These are phyloP conservation scores for Parastagonospora nodorum DNA, from an alignment of 2,329 filamentous ascomycete genomes.

Conservation along the genomic window DNA sequence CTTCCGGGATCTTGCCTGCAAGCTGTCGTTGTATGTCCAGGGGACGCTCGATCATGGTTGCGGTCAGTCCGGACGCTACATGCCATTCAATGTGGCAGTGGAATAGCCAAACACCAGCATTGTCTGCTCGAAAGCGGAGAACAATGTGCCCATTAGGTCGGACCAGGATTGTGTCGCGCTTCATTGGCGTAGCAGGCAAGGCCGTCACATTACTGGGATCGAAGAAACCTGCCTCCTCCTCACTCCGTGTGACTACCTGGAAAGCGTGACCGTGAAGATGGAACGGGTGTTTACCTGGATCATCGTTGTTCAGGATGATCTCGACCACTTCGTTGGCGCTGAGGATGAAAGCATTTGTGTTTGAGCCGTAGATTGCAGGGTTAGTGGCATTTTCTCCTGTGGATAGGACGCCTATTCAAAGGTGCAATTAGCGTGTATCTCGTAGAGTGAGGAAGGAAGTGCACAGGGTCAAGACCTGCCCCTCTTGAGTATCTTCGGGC, in stretches of 20 bases:
- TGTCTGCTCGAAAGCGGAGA: conserved; percentile 60
- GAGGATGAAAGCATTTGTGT: conserved; percentile 66
- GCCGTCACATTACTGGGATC: conserved; percentile 27
- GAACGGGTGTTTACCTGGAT: conserved; percentile 69
- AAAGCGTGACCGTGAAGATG: conserved; percentile 66
- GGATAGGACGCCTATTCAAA: conserved; percentile 57
- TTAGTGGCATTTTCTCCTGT: conserved; percentile 57
- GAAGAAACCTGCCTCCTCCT: conserved; percentile 55
- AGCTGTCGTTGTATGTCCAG: conserved; percentile 62
- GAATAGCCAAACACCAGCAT: conserved; percentile 48
- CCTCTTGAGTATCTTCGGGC: no score
- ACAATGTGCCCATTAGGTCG: conserved; percentile 60
- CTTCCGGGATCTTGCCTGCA: conserved; percentile 63
- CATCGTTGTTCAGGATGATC: conserved; percentile 77
- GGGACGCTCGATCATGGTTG: conserved; percentile 58
- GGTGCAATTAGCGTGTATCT: no score
- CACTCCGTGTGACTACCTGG: conserved; percentile 42
- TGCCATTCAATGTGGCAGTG: conserved; percentile 47
- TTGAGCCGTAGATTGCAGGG: conserved; percentile 54
- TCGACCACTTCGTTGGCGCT: conserved; percentile 71
- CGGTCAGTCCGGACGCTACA: conserved; percentile 54
- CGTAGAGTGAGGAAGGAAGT: no score
- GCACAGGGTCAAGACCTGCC: no score
- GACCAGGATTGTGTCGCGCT: conserved; percentile 61
- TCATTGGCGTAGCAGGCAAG: conserved; percentile 47